phyloP scores from a whole-genome alignment of 1,284 basidiomycete genomes.

The Austroboletus rostrupii region DNA sequence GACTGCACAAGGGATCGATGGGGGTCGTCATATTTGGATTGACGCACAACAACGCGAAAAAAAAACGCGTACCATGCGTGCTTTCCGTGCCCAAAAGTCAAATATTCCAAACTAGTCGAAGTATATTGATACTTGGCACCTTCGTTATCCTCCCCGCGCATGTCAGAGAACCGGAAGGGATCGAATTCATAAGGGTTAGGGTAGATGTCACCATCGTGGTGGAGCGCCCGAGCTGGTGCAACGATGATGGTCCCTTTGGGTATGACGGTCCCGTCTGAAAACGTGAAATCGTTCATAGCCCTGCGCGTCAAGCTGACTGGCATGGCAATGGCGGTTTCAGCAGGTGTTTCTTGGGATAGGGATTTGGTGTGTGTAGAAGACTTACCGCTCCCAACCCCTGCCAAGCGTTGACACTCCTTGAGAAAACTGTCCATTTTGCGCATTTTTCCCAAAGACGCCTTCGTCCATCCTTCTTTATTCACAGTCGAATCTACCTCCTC shows the following conservation, averaged over 20 bases:
- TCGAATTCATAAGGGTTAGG: neutral
- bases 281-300: conserved; percentile 23
- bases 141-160: neutral
- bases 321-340: neutral
- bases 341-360: too few relatives aligned
- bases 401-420: conserved; percentile 28
- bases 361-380: neutral
- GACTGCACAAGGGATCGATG: neutral
- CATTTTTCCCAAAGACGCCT: neutral
- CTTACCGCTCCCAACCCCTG: conserved; percentile 27
- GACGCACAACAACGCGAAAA: neutral
- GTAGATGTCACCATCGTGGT: neutral
- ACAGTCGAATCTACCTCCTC: neutral
- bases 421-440: neutral
- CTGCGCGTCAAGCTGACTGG: neutral
- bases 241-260: conserved; percentile 34
- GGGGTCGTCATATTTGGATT: neutral
- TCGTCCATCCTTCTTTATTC: neutral
- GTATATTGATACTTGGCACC: neutral
- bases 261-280: conserved; percentile 40
- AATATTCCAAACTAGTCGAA: neutral
- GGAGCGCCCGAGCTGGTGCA: conserved; percentile 11
- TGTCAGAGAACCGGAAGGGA: neutral
- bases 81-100: neutral
- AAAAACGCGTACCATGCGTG: neutral